These are phyloP conservation scores for Aspergillus sp. DNA, from an alignment of 2,329 filamentous ascomycete genomes.

Conservation along the genomic window DNA sequence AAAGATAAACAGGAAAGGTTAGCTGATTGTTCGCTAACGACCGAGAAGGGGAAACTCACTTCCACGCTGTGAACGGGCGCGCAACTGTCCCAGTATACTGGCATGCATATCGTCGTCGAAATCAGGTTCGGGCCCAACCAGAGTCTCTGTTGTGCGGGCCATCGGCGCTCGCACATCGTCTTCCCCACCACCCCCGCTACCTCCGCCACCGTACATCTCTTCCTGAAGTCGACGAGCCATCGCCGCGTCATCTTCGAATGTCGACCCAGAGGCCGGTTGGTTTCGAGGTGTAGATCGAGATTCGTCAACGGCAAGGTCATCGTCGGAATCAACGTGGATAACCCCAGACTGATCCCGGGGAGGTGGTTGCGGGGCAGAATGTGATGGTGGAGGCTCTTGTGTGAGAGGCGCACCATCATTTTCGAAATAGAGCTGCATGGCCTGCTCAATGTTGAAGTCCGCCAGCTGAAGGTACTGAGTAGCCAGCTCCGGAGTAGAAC, in stretches of 20 bases:
- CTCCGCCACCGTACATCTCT: constrained; percentile 70
- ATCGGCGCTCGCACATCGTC: constrained; percentile 85
- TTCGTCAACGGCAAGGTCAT: constrained; percentile 56
- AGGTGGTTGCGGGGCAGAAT: constrained; percentile 21
- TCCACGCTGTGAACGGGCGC: constrained; percentile 41
- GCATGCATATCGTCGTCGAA: constrained; percentile 57
- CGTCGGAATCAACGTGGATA: constrained; percentile 76
- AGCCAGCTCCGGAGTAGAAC: constrained; percentile 69
- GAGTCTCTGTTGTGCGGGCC: constrained; percentile 83
- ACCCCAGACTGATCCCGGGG: constrained; percentile 55
- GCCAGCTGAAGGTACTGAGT: constrained; percentile 80
- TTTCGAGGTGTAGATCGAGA: constrained; percentile 25
- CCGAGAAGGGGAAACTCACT: constrained; percentile 23
- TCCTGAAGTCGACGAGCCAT: constrained; percentile 91
- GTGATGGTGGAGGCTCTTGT: constrained; percentile 49
- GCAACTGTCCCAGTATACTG: constrained; percentile 66
- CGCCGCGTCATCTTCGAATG: constrained; percentile 83
- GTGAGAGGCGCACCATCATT: constrained; percentile 65
- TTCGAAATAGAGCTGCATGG: constrained; percentile 86
- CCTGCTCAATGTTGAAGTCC: constrained; percentile 79
- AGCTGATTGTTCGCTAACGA: not conserved
- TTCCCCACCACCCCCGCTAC: constrained; percentile 48
- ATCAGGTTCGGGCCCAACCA: constrained; percentile 70
- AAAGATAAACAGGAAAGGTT: constrained; percentile 10
- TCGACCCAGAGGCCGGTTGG: constrained; percentile 46